Evolutionary conservation across 345 rosid genomes (phyloP), one percentile per base, ranked within the genome.

Genomic region (Erodium maritimum): DNA sequence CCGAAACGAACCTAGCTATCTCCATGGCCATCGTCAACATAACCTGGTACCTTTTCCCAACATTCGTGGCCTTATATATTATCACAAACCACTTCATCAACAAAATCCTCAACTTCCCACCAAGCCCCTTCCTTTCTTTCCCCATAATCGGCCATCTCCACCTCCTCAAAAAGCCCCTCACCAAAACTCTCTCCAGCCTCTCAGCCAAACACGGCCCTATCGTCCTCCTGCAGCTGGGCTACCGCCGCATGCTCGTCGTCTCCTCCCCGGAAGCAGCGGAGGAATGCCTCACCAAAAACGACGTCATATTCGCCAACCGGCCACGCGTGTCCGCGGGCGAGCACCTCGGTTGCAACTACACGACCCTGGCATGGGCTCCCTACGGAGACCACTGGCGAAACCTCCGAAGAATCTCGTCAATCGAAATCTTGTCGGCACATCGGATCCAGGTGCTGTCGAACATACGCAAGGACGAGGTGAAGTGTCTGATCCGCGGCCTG

Each of bases 201-300:
- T 21, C 65, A 25, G 19, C 17, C 6, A 61, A 61, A 5, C 53
- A 61, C 17, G 65, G 65, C 29, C 57, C 50, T 12, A 37, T 61
- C 24, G 2, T 53, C 50, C 20, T 33, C 50, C 65, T 61, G 22
- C 48, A 57, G 56, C 33, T 61, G 17, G 65, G 58, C 19, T 5
- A 37, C 57, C 58, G 48, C 13, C 65, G 10, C 11, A 16, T 17
- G 13, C 24, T 29, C 0, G 24, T 61, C 16, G 60, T 63, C 17
- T 55, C 66, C 5, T 63, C 66, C 19, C 59, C 55, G 22, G 22
- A 9, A 23, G 50, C 46, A 34, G 66, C 60, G 12, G 53, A 62
- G 48, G 66, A 63, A 54, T 62, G 66, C 66, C 55, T 63, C 66
- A 46, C 66, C 24, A 42, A 55, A 59, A 63, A 63, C 52, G 66